phyloP scores from a whole-genome alignment of 441 rosid species.

The Arabidopsis lyrata region DNA sequence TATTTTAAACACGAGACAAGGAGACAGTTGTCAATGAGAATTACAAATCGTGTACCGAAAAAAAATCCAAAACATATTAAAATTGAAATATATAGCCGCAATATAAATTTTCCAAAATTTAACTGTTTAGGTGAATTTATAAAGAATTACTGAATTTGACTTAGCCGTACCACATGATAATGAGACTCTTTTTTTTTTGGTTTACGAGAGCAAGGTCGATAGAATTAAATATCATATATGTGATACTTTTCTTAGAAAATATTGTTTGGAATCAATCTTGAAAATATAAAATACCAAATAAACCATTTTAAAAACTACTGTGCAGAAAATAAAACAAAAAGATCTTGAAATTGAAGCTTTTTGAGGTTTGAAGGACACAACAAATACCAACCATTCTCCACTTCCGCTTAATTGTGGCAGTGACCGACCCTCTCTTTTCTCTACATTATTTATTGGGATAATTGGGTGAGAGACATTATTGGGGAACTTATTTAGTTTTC shows the following conservation, averaged over 20 bases:
- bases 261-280: neutral
- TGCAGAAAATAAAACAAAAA: slow-evolving; percentile 33
- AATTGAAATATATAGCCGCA: neutral
- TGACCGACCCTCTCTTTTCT: slow-evolving; percentile 42
- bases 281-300: neutral
- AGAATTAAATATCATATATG: neutral
- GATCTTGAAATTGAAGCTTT: slow-evolving; percentile 31
- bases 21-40: neutral
- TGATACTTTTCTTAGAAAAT: neutral
- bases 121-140: neutral
- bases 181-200: neutral
- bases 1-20: neutral
- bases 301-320: neutral
- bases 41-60: neutral
- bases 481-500: no score
- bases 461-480: no score
- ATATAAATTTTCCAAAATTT: neutral
- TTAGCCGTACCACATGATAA: neutral
- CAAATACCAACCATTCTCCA: slow-evolving; percentile 50
- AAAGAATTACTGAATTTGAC: neutral
- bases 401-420: slow-evolving; percentile 42
- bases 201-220: neutral
- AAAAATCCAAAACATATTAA: neutral
- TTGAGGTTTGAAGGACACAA: slow-evolving; percentile 42
- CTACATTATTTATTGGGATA: slow-evolving; percentile 22